Base-by-base conservation (phyloP, 2,329 filamentous ascomycete genomes). In the Exophiala mesophila region DNA sequence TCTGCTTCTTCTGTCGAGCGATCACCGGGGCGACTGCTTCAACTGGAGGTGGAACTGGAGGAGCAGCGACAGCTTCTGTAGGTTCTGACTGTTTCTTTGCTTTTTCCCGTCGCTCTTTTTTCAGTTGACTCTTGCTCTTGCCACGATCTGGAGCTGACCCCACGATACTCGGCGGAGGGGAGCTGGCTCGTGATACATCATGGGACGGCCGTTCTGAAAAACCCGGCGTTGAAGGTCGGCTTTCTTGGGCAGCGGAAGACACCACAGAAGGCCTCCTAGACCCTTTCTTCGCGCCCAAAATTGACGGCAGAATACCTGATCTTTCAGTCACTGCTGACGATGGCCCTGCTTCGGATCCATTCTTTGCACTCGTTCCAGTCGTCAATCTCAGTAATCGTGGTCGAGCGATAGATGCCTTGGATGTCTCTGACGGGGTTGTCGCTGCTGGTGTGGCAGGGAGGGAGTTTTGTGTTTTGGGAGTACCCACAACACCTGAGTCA, bases 71-170 rank as follows among this genome's bases (percentile, higher is more conserved):
- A 44, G 61, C 55, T 37, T 70, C 69, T 57, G 69, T 62, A 9
- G 60, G 59, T 44, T 70, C 68, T 8, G 55, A 52, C 1, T 61
- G 62, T 29, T 70, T 63, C 52, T 69, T 72, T 1, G 69, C 68
- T 47, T 71, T 71, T 37, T 74, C 69, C 44, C 65, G 60, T 39
- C 73, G 62, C 44, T 78, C 74, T 58, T 80, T 82, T 62, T 80
- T 80, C 35, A 69, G 66, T 54, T 82, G 77, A 41, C 69, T 79
- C 60, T 82, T 82, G 4, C 76, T 79, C 58, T 80, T 74, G 37
- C 72, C 65, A 36, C 76, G 68, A 4, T 79, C 69, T 7, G 77
- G 77, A 2, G 77, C 78, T 31, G 75, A 74, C 4, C 78, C 77
- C 17, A 81, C 72, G 45, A 72, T 73, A 36, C 65, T 66, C 9